Percentiles rank a stretch among this genome's conserved stretches.
Evolutionary conservation across 345 rosid species (phyloP).

Genomic region (Pistacia vera): DNA sequence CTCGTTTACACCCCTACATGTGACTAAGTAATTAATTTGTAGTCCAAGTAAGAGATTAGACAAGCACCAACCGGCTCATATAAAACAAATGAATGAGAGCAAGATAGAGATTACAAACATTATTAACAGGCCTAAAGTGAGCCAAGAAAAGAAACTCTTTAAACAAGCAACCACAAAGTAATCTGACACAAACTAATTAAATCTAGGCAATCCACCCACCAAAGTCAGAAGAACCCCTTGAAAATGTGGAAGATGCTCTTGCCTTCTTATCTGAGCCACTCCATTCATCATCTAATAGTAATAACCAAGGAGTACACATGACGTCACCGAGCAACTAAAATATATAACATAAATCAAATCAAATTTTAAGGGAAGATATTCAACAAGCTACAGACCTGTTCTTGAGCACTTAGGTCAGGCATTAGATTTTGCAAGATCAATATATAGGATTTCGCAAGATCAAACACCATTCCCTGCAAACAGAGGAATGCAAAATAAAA

Average conservation of each 20-base stretch:
- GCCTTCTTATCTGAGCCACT: constrained; percentile 58
- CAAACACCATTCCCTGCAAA: constrained; percentile 86
- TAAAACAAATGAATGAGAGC: constrained; percentile 11
- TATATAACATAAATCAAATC: background rate
- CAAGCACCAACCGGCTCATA: constrained; percentile 27
- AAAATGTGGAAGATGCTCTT: constrained; percentile 37
- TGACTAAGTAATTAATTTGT: constrained; percentile 42
- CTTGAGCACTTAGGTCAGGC: constrained; percentile 84
- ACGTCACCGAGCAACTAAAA: constrained; percentile 15
- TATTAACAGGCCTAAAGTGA: constrained; percentile 11
- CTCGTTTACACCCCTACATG: too few relatives aligned
- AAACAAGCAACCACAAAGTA: constrained; percentile 14
- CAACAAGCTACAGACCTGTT: constrained; percentile 45
- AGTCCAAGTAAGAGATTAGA: constrained; percentile 36
- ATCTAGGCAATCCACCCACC: constrained; percentile 45
- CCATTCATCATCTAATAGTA: constrained; percentile 58
- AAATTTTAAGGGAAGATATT: constrained; percentile 10
- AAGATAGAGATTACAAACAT: constrained; percentile 3
- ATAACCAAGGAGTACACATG: constrained; percentile 18
- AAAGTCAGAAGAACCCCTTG: constrained; percentile 43
- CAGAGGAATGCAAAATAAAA: background rate
- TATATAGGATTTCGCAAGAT: constrained; percentile 77
- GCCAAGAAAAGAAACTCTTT: constrained; percentile 7
- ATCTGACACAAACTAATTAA: constrained; percentile 12
- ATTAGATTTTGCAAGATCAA: constrained; percentile 91